These are phyloP conservation scores for Debaryomyces sp. DNA, from an alignment of 1,139 yeast species.

Conservation along the genomic window DNA sequence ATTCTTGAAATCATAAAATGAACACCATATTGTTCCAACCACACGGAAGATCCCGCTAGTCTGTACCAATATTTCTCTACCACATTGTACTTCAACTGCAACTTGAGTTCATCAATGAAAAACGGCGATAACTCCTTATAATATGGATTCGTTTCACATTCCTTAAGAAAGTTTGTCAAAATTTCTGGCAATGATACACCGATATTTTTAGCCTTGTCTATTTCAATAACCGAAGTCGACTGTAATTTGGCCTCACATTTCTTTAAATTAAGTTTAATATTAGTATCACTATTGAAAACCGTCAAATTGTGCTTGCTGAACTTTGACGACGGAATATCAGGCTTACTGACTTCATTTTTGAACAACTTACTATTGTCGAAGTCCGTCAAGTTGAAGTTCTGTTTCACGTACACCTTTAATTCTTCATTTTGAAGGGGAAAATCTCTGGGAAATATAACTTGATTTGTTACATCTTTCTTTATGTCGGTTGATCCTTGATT, in stretches of 20 bases:
- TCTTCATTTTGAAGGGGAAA: conserved; percentile 18
- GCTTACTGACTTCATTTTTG: conserved; percentile 1
- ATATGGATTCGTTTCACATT: conserved; percentile 21
- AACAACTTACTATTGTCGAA: conserved; percentile 3
- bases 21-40: conserved; percentile 43
- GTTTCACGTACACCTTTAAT: conserved; percentile 16
- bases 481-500: conserved; percentile 12
- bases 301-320: conserved; percentile 20
- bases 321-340: conserved; percentile 7
- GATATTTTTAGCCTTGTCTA: conserved; percentile 23
- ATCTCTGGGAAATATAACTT: conserved; percentile 22
- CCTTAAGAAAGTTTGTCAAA: conserved; percentile 18
- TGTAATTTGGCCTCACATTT: conserved; percentile 18
- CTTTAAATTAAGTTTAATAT: conserved; percentile 19
- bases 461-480: conserved; percentile 18
- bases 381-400: conserved; percentile 6
- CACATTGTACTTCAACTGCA: conserved; percentile 29
- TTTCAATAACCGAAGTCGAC: conserved; percentile 15
- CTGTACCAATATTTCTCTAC: conserved; percentile 38
- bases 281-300: conserved; percentile 19
- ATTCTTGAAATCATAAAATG: conserved; percentile 40
- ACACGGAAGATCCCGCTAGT: conserved; percentile 43
- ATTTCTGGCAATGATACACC: conserved; percentile 24
- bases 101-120: conserved; percentile 25
- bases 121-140: conserved; percentile 28